Conservation (phyloP, 768 basidiomycete genomes). For the Leccinum longicurvipes region DNA sequence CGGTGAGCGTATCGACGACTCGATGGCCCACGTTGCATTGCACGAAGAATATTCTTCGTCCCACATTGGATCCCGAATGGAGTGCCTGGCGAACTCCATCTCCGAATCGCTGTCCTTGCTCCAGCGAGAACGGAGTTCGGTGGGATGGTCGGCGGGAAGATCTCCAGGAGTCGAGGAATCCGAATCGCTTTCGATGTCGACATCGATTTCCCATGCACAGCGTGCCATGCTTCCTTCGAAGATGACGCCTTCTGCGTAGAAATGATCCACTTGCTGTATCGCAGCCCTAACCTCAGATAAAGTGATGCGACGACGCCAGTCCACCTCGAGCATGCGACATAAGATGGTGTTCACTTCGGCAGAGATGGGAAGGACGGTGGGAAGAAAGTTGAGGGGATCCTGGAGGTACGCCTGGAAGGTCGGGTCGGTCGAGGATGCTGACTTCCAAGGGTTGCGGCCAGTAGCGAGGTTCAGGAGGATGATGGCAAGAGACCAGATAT, state of each 20-base stretch:
- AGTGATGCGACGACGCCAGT: slow-evolving; percentile 55
- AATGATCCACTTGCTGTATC: slow-evolving; percentile 54
- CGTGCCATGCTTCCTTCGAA: slow-evolving; percentile 81
- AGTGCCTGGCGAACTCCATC: slow-evolving; percentile 32
- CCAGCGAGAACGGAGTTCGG: slow-evolving; percentile 52
- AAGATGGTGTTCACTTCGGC: slow-evolving; percentile 69
- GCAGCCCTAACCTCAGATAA: slow-evolving; percentile 49
- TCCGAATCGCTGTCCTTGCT: slow-evolving; percentile 47
- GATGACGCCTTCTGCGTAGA: slow-evolving; percentile 72
- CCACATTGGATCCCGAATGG: slow-evolving; percentile 30
- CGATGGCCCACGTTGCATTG: slow-evolving; percentile 54
- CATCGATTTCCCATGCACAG: slow-evolving; percentile 73
- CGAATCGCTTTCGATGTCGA: slow-evolving; percentile 60
- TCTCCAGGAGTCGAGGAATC: slow-evolving; percentile 50
- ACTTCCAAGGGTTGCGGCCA: slow-evolving; percentile 95
- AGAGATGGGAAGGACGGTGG: slow-evolving; percentile 80
- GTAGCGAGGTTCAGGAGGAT: slow-evolving; percentile 95
- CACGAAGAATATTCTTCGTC: slow-evolving; percentile 41
- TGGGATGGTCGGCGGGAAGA: slow-evolving; percentile 34
- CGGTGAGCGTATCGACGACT: slow-evolving; percentile 47
- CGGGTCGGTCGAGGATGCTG: slow-evolving; percentile 76
- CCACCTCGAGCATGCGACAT: slow-evolving; percentile 66
- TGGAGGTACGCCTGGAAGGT: slow-evolving; percentile 87
- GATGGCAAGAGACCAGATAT: slow-evolving; percentile 96
- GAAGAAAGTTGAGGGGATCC: slow-evolving; percentile 77